These are phyloP conservation scores for Melanomma pulvis-pyrius DNA, from an alignment of 495 filamentous ascomycete species.

Conservation along the genomic window DNA sequence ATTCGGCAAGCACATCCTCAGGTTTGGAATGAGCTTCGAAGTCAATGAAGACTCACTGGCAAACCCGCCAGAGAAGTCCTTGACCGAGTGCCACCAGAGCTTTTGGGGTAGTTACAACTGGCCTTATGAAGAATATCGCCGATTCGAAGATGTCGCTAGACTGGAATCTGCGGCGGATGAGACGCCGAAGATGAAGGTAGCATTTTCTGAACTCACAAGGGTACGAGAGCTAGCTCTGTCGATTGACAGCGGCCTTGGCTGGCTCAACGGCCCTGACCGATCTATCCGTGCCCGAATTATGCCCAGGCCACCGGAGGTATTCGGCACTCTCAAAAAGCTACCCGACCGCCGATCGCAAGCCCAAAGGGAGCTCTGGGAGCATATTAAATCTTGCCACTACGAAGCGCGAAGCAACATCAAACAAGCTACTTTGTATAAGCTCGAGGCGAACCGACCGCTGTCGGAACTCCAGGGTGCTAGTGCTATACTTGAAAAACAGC, in stretches of 20 bases:
- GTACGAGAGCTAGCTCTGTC: constrained; percentile 58
- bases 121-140: constrained; percentile 54
- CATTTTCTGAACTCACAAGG: constrained; percentile 49
- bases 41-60: constrained; percentile 50
- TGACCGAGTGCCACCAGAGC: constrained; percentile 46
- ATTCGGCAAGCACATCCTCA: constrained; percentile 54
- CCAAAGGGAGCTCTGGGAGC: constrained; percentile 40
- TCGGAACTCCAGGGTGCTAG: neutral
- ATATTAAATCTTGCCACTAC: constrained; percentile 34
- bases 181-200: constrained; percentile 51
- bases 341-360: constrained; percentile 38
- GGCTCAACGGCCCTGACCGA: constrained; percentile 53
- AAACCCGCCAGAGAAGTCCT: constrained; percentile 47
- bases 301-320: constrained; percentile 38
- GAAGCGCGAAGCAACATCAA: constrained; percentile 26
- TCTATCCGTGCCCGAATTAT: constrained; percentile 40
- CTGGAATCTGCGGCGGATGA: constrained; percentile 59
- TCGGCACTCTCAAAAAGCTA: constrained; percentile 30
- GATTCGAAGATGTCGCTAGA: constrained; percentile 52
- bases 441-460: constrained; percentile 7
- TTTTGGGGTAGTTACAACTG: constrained; percentile 60
- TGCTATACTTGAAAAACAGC: neutral
- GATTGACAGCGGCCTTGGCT: constrained; percentile 60
- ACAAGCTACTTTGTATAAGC: constrained; percentile 32
- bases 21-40: constrained; percentile 60